These are phyloP conservation scores for Pythium folliculosum DNA, from an alignment of 352 stramenopile species.

Conservation along the genomic window DNA sequence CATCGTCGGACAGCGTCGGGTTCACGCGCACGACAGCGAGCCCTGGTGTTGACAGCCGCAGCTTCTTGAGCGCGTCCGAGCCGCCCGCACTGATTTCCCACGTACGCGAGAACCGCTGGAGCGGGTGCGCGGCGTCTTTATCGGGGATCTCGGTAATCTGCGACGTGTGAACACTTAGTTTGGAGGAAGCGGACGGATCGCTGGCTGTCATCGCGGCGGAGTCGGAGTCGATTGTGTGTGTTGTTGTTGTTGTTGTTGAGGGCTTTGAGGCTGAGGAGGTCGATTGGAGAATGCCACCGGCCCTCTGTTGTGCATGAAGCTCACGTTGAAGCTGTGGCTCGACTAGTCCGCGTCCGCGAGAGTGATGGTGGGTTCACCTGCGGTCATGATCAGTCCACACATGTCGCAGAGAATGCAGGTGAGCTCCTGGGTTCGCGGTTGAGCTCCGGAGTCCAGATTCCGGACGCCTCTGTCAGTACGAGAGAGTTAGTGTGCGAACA, in stretches of 20 bases:
- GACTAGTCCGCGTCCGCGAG: not conserved
- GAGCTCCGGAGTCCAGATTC: too few relatives aligned
- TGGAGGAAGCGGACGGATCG: not conserved
- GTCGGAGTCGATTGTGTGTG: not conserved
- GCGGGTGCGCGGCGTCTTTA: not conserved
- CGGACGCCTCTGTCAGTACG: too few relatives aligned
- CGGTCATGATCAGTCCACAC: not conserved
- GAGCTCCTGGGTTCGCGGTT: too few relatives aligned
- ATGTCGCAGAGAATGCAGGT: not conserved
- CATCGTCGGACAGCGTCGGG: not conserved
- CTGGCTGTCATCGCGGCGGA: not conserved
- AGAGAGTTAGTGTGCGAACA: too few relatives aligned
- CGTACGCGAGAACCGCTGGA: not conserved
- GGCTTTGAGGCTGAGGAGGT: not conserved
- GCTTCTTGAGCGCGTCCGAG: not conserved
- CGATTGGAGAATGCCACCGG: not conserved
- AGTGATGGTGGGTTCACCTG: not conserved
- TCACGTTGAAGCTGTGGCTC: not conserved
- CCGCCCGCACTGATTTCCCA: not conserved
- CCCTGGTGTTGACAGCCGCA: not conserved
- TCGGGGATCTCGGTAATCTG: not conserved
- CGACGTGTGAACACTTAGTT: not conserved
- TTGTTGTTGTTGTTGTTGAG: not conserved
- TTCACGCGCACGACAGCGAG: not conserved
- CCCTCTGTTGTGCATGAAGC: not conserved